Evolutionary conservation across 768 basidiomycete species (phyloP).

Genomic region (Xerocomellus chrysenteron): DNA sequence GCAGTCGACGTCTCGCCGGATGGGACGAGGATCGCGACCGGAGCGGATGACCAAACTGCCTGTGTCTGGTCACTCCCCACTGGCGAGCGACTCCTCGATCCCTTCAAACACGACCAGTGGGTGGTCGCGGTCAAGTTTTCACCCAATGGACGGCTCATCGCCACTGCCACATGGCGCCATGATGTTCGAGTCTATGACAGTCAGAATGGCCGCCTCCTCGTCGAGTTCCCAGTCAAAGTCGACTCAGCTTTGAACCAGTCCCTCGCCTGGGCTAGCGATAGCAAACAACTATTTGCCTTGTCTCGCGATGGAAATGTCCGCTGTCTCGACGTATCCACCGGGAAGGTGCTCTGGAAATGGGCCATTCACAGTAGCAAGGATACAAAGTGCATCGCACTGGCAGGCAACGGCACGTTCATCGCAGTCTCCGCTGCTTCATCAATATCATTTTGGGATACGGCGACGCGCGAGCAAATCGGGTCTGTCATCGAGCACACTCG

Average conservation of each 20-base stretch:
- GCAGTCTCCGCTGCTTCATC: not conserved
- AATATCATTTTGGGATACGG: not conserved
- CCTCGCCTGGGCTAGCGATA: not conserved
- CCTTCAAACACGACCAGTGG: not conserved
- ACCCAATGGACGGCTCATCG: not conserved
- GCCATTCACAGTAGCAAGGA: not conserved
- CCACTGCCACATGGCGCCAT: not conserved
- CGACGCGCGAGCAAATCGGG: not conserved
- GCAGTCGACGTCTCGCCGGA: constrained; percentile 5
- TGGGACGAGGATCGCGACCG: not conserved
- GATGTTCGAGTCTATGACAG: not conserved
- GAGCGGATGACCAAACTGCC: not conserved
- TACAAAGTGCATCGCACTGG: not conserved
- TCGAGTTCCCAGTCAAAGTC: not conserved
- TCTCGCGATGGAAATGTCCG: not conserved
- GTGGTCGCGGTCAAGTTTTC: not conserved
- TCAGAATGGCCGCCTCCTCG: not conserved
- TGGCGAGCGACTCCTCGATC: not conserved
- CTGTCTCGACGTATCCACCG: not conserved
- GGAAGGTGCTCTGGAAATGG: not conserved
- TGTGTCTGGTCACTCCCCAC: not conserved
- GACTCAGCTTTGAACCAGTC: not conserved
- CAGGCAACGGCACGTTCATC: not conserved
- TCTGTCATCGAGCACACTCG: not conserved
- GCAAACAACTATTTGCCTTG: not conserved